phyloP scores from a whole-genome alignment of 352 stramenopile species.

The Globisporangium okanoganense region DNA sequence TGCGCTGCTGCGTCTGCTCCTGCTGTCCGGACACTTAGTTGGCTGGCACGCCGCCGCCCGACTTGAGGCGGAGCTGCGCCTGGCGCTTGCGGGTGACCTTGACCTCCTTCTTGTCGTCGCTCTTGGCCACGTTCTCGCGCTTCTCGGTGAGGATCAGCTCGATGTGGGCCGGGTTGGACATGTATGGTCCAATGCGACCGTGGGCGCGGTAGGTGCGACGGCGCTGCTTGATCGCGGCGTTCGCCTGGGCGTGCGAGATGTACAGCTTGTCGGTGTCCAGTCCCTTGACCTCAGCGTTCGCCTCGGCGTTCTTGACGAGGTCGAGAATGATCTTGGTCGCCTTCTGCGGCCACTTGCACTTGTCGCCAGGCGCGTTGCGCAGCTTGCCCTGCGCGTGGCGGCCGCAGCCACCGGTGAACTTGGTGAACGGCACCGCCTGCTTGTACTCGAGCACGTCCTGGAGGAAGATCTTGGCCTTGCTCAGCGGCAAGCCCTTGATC shows the following conservation, averaged over 20 bases:
- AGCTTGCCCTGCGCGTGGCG: conserved; percentile 97
- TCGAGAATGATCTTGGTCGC: conserved; percentile 98
- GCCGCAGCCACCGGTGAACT: conserved; percentile 98
- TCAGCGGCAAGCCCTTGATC: conserved; percentile 97
- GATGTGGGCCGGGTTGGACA: conserved; percentile 98
- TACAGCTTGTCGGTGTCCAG: conserved; percentile 95
- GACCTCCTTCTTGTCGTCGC: conserved; percentile 76
- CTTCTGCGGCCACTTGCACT: conserved; percentile 99
- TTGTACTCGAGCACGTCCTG: conserved; percentile 97
- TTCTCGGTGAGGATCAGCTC: conserved; percentile 99
- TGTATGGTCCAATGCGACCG: conserved; percentile 98
- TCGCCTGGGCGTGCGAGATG: conserved; percentile 97
- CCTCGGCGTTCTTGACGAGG: conserved; percentile 98
- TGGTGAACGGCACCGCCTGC: conserved; percentile 98
- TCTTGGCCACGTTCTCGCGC: conserved; percentile 91
- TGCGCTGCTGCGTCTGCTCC: conserved; percentile 3
- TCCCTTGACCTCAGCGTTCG: conserved; percentile 98
- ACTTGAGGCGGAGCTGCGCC: conserved; percentile 87
- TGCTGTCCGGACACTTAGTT: conserved; percentile 51
- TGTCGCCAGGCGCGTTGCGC: conserved; percentile 92
- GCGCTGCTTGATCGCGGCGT: conserved; percentile 97
- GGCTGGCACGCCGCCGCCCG: conserved; percentile 75
- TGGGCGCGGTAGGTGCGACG: conserved; percentile 98
- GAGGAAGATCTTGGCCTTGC: conserved; percentile 95
- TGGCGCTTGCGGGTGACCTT: conserved; percentile 89